Evolutionary conservation across 768 basidiomycete genomes (phyloP), one percentile per base, ranked within the genome.

Genomic region (Tylopilus balloui): DNA sequence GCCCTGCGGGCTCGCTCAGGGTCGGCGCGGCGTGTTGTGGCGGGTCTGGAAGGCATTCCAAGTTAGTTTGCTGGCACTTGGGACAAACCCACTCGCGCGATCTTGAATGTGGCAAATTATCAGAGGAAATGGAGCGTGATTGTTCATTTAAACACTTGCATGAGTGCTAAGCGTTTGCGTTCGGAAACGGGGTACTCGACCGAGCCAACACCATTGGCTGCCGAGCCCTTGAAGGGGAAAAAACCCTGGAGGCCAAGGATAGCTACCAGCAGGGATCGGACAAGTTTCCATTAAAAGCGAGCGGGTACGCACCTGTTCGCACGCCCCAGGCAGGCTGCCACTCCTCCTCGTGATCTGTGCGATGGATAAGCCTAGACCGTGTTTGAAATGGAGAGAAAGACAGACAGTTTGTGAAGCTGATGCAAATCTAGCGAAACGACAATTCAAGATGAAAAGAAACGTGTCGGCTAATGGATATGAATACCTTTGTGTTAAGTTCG

Each of bases 261-360:
- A 29, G 91, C 90, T 90, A 53, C 31, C 25, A 7, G 43, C 13
- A 32, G 48, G 43, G n/a, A 42, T 63, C 35, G 54, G 56, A 7
- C 31, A 19, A 47, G 27, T 24, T 41, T 52, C 34, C 34, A 59
- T 57, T 37, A 42, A 56, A 51, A 21, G 39, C 17, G 46, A 47
- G 42, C 45, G 46, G 41, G 42, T 38, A 61, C 76, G 53, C 50
- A 88, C 88, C 93, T 48, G 94, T 98, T 54, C 95, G 80, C 17
- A 98, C 89, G 47, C 95, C 95, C 95, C 95, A 98, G 21, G 92
- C 92, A 31, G 95, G 95, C 68, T 97, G 93, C 95, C 95, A 98
- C 27, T 90, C 76, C 58, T 97, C 95, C 68, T 93, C 91, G 57
- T 97, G 93, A 73, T 95, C 88, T 91, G 59, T 35, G 17, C 8